Base-by-base conservation (phyloP, 2,329 filamentous ascomycete genomes). In the Coleophoma cylindrospora region DNA sequence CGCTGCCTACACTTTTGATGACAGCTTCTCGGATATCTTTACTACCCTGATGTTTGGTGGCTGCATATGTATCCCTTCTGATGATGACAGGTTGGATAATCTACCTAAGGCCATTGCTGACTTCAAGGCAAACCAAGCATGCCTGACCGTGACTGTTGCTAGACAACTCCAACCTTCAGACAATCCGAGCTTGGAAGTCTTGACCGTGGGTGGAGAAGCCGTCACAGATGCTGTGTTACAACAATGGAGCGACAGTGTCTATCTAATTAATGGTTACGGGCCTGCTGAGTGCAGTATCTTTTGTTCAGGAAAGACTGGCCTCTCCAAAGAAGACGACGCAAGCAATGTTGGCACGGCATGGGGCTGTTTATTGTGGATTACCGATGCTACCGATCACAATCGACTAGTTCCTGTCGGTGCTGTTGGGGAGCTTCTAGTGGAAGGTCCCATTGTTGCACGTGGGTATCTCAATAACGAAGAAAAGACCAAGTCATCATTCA, bases 281-380 rank as follows among this genome's bases (percentile, higher is more conserved):
- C 91, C 91, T 2, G 95, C 90, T 0, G 90, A 96, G 69, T 36
- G 34, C 34, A 36, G n/a, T n/a, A n/a, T n/a, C n/a, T n/a, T n/a
- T n/a, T n/a, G n/a, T n/a, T n/a, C n/a, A n/a, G n/a, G n/a, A n/a
- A n/a, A n/a, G n/a, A n/a, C n/a, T n/a, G n/a, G n/a, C n/a, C n/a
- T n/a, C n/a, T n/a, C n/a, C n/a, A n/a, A n/a, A n/a, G n/a, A n/a
- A n/a, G n/a, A n/a, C n/a, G n/a, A n/a, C n/a, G n/a, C n/a, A n/a
- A n/a, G n/a, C n/a, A n/a, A n/a, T n/a, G n/a, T n/a, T n/a, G n/a
- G n/a, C n/a, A n/a, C n/a, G n/a, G n/a, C n/a, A n/a, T n/a, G n/a
- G n/a, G n/a, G n/a, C n/a, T n/a, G n/a, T n/a, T n/a, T n/a, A n/a
- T n/a, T n/a, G n/a, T 54, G 50, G 47, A 50, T 54, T 17, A 34